phyloP scores from a whole-genome alignment of 2,329 filamentous ascomycete species.

The Biscogniauxia marginata region DNA sequence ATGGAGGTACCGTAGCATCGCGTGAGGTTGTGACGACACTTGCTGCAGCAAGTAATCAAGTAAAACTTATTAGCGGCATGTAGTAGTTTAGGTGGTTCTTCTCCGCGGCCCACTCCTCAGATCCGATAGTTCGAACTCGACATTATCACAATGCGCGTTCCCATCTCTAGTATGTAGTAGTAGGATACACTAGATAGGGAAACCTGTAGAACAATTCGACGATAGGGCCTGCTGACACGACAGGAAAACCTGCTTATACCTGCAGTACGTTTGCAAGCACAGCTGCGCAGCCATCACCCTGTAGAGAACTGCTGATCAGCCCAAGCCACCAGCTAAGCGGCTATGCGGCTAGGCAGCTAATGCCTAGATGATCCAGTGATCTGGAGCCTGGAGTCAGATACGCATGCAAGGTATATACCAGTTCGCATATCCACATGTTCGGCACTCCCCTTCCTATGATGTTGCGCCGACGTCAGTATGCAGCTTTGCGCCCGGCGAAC shows the following conservation, averaged over 20 bases:
- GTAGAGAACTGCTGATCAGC: not conserved
- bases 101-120: too few relatives aligned
- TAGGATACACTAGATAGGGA: too few relatives aligned
- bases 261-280: too few relatives aligned
- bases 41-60: not conserved
- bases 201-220: too few relatives aligned
- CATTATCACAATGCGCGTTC: too few relatives aligned
- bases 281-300: not conserved
- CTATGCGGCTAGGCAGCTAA: not conserved
- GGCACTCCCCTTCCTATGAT: slow-evolving; percentile 20
- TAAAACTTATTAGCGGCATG: too few relatives aligned
- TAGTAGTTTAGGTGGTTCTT: not conserved
- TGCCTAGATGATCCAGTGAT: not conserved
- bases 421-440: not conserved
- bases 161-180: too few relatives aligned
- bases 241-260: too few relatives aligned
- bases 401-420: not conserved
- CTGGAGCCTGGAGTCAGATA: not conserved
- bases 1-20: not conserved
- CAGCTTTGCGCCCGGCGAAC: slow-evolving; percentile 15
- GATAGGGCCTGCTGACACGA: too few relatives aligned
- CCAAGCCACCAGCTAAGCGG: too few relatives aligned
- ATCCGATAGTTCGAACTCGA: too few relatives aligned
- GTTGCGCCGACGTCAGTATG: slow-evolving; percentile 30
- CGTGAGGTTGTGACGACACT: not conserved